Conservation (phyloP, 352 stramenopile species). For the Phytophthora citricola region DNA sequence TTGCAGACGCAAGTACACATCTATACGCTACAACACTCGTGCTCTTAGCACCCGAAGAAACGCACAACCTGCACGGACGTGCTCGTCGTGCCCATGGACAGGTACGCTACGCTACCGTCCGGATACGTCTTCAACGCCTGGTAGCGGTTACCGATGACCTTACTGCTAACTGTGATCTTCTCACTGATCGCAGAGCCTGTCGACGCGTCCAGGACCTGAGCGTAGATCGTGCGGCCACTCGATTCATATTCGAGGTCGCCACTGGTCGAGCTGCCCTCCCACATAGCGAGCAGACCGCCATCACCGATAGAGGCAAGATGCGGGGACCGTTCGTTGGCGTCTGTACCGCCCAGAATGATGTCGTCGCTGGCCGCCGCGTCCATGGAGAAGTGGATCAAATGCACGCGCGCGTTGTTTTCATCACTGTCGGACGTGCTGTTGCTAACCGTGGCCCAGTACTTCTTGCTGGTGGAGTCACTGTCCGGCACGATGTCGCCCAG, state of each 20-base stretch:
- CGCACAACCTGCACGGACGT: conserved; percentile 56
- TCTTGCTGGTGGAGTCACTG: conserved; percentile 17
- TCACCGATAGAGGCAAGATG: conserved; percentile 51
- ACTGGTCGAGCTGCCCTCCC: conserved; percentile 49
- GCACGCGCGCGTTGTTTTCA: conserved; percentile 50
- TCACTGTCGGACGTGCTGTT: conserved; percentile 34
- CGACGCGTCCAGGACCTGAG: conserved; percentile 49
- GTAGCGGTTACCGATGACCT: conserved; percentile 63
- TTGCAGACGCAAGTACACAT: no score
- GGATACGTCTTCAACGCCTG: conserved; percentile 60
- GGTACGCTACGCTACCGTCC: conserved; percentile 57
- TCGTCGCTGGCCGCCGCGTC: conserved; percentile 51
- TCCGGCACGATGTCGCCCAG: conserved; percentile 61
- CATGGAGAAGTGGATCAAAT: conserved; percentile 64
- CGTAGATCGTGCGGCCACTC: conserved; percentile 45
- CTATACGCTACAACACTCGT: no score
- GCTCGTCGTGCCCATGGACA: conserved; percentile 47
- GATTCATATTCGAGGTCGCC: conserved; percentile 38
- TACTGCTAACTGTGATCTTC: conserved; percentile 41
- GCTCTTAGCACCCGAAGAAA: conserved; percentile 46
- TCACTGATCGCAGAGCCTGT: conserved; percentile 24
- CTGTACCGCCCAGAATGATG: conserved; percentile 49
- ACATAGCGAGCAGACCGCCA: conserved; percentile 50
- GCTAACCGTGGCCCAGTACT: conserved; percentile 67
- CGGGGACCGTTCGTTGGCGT: conserved; percentile 58